A percentile compares a stretch with the other conserved stretches of the same genome.
phyloP scores from a whole-genome alignment of 2,329 filamentous ascomycete species.

The Didymella exigua region DNA sequence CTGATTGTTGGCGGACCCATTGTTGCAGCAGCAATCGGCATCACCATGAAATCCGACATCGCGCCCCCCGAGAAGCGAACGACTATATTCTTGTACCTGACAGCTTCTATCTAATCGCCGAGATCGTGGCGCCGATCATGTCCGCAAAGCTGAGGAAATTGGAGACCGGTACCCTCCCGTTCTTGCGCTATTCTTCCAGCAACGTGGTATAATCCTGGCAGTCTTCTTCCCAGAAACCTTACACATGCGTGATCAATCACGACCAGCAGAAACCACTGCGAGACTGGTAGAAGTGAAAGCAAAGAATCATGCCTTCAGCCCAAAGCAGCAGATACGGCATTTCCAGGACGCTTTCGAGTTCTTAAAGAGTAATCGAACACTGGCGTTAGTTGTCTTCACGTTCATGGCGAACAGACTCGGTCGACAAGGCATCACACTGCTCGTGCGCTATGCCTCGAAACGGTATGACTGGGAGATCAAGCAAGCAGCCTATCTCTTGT shows the following conservation, averaged over 20 bases:
- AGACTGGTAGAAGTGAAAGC: slow-evolving; percentile 15
- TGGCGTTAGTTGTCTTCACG: slow-evolving; percentile 51
- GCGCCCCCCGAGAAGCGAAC: slow-evolving; percentile 52
- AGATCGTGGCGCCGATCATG: slow-evolving; percentile 44
- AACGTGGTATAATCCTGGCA: slow-evolving; percentile 32
- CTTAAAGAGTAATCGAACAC: slow-evolving; percentile 48
- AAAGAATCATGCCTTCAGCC: slow-evolving; percentile 25
- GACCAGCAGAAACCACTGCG: slow-evolving; percentile 26
- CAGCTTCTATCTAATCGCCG: slow-evolving; percentile 41
- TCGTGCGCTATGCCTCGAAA: slow-evolving; percentile 60
- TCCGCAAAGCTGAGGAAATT: slow-evolving; percentile 38
- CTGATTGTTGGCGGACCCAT: slow-evolving; percentile 56
- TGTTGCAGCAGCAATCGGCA: slow-evolving; percentile 54
- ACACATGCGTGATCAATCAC: slow-evolving; percentile 42
- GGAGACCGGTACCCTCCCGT: slow-evolving; percentile 43
- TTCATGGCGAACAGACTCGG: slow-evolving; percentile 58
- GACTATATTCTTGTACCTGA: slow-evolving; percentile 36
- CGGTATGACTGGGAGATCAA: slow-evolving; percentile 57
- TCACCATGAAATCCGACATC: slow-evolving; percentile 60
- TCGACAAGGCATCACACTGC: slow-evolving; percentile 53
- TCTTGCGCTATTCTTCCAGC: slow-evolving; percentile 38
- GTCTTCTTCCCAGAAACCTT: slow-evolving; percentile 44
- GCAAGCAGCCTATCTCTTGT: slow-evolving; percentile 49
- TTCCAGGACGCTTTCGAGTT: slow-evolving; percentile 49
- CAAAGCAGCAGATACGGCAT: slow-evolving; percentile 41